Evolutionary conservation across 1,284 basidiomycete species (phyloP), one percentile per base, ranked within the genome.

Genomic region (Rhodotorula sp.): DNA sequence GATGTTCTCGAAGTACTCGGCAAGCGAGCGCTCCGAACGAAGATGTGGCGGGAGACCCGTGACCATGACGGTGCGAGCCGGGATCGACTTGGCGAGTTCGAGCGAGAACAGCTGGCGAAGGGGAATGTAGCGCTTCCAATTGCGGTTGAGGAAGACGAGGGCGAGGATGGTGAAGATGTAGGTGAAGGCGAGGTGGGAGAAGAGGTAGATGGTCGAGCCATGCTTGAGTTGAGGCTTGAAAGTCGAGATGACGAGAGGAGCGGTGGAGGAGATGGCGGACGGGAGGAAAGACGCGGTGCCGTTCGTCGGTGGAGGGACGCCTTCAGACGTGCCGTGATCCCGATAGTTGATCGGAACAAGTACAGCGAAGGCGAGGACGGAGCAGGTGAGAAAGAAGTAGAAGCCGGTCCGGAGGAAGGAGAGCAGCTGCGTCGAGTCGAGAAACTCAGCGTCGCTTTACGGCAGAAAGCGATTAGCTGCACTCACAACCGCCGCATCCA

Each of bases 371-470:
- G 92, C 91, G 68, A 92, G 87, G 55, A 92, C 78, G 1, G 92
- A 92, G 79, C 91, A 68, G n/a, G 81, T 76, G 36, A 88, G 81
- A 80, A 98, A 97, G 39, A 97, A 85, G 78, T 90, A 88, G 80
- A 97, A 98, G 0, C 89, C 88, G 86, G 91, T 97, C 80, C 94
- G 94, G 85, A 94, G 90, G 82, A 99, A 99, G 76, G 89, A 91
- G 48, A 99, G 86, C 7, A 98, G 85, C 92, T 94, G 67, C 22
- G 32, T 20, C 1, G 8, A 8, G 32, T 15, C 3, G 30, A 13
- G 19, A 0, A 29, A n/a, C 3, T 63, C 29, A 46, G 64, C 34
- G 34, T 53, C 9, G 13, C 36, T 32, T 6, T 11, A 34, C 24
- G 10, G 20, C n/a, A 36, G n/a, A 49, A 29, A 15, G 20, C 58